Base-by-base conservation (phyloP, 2,329 filamentous ascomycete genomes). In the Penicillium sp. region DNA sequence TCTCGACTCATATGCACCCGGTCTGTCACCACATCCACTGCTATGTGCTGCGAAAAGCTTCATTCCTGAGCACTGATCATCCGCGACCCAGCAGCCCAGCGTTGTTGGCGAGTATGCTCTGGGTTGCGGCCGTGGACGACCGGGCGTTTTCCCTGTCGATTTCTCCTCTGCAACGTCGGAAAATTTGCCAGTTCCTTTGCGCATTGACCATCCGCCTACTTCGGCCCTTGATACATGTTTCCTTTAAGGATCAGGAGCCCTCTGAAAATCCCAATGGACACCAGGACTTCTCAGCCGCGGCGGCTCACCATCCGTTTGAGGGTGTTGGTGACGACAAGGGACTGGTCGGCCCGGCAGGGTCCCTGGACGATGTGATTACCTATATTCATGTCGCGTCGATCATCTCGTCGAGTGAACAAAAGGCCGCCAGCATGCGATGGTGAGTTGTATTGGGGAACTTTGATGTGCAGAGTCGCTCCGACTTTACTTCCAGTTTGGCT, bases 301-400 rank as follows among this genome's bases (percentile, higher is more conserved):
- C 85, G 2, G 83, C 91, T 61, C 67, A 80, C 65, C 70, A 76
- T 75, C 67, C 81, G 72, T 67, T 79, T 70, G 67, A 82, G 79
- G 71, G 78, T 70, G 61, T 91, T 59, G 90, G 90, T 31, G 90
- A 76, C 61, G 74, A 76, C 49, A 68, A 75, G 50, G 74, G 74
- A 5, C 59, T 76, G 3, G 70, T 76, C 5, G 74, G 74, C 1
- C 74, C 91, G 8, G 88, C 90, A 8, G 91, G 90, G 15, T 90
- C 87, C 11, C 80, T 96, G 8, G 93, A 97, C 74, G 93, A 96
- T 76, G 88, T 96, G 12, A 88, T 91, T 28, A 96, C 93, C 0
- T 97, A 96, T 73, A 92, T 96, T 63, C 92, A 97, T 74, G 81
- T 97, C 28, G 93, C 92, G 3, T 95, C 91, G 1, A 92, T 96